Evolutionary conservation across 306 rosid species (phyloP), one percentile per base, ranked within the genome.

Genomic region (Malus asiatica): DNA sequence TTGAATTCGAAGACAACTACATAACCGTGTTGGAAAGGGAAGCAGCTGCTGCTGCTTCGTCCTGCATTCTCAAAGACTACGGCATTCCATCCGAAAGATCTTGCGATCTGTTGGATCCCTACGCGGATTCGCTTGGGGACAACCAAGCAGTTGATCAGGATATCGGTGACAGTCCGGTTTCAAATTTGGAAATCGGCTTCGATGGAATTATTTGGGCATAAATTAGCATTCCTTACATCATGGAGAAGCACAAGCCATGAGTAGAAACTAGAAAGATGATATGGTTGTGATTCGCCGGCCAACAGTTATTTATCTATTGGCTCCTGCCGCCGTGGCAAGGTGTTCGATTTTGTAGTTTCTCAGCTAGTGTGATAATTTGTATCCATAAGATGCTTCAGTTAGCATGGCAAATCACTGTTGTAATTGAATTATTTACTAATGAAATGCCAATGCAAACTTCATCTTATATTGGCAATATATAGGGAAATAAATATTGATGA

Each of bases 81-180:
- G 97, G 99, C 22, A 95, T 95, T 82, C 97, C 95, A 30, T 83
- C 87, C 2, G 97, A 90, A 84, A 89, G 99, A 86, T 92, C 97
- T 67, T 82, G 93, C 1, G 96, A 90, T 85, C 88, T 95, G 57
- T 78, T 30, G 79, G 85, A 90, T n/a, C 97, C 99, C 4, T 95
- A 88, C 6, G 79, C 78, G 57, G 97, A 92, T 81, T 69, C 83
- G 44, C 35, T 2, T 14, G 90, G 85, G 79, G 87, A 77, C 33
- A 81, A 77, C 66, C 87, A 76, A 84, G 75, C 80, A 32, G 44
- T 73, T 18, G 89, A 82, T 65, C 82, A 75, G 46, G 91, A 83
- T 13, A 77, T 40, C 12, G 91, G 92, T 20, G 92, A 90, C 71
- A 82, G 85, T 77, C 96, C 97, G 0, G 89, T 89, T 77, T 85